A percentile compares a stretch with the other conserved stretches of the same genome.
Evolutionary conservation across 2,329 filamentous ascomycete genomes (phyloP).

Genomic region (Trichoderma guizhouense): DNA sequence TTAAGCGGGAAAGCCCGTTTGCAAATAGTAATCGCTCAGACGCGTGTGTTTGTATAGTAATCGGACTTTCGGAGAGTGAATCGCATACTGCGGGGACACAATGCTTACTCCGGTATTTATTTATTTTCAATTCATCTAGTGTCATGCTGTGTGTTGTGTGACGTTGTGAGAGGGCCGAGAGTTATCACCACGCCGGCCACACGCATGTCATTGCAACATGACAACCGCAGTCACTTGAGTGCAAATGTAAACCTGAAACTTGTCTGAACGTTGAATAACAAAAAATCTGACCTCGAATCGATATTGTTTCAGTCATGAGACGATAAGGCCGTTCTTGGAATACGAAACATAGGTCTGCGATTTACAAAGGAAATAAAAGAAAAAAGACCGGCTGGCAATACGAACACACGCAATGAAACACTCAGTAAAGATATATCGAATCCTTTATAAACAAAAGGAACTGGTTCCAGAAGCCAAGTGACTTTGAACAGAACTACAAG

Average conservation of each 20-base stretch:
- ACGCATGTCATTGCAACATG: background rate
- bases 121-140: background rate
- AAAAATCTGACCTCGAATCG: background rate
- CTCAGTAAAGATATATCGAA: background rate
- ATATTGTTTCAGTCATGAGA: background rate
- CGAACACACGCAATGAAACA: background rate
- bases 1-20: background rate
- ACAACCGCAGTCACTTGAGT: background rate
- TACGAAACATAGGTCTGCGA: background rate
- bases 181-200: background rate
- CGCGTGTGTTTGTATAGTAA: background rate
- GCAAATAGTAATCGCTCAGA: background rate
- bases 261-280: background rate
- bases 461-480: background rate
- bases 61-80: background rate
- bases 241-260: background rate
- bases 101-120: background rate
- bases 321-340: background rate
- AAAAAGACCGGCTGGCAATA: background rate
- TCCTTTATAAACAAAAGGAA: background rate
- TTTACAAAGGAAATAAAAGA: background rate
- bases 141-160: background rate
- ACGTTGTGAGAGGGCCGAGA: background rate
- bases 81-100: background rate
- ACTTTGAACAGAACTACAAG: background rate